phyloP scores from a whole-genome alignment of 352 stramenopile genomes.

The Globisporangium ultimum region DNA sequence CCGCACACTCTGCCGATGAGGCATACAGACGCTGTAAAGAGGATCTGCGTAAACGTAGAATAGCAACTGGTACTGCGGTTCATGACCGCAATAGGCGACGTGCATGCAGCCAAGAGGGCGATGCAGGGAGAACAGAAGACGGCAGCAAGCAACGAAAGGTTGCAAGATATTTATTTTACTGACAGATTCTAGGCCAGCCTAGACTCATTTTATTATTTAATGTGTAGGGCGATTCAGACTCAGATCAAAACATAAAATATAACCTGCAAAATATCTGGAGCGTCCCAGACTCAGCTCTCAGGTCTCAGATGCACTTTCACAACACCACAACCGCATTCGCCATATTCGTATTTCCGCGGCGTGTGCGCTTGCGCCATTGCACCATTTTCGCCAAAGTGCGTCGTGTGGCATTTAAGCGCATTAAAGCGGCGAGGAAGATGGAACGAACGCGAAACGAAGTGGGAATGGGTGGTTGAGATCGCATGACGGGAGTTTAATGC shows the following conservation, averaged over 20 bases:
- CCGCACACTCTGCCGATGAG: no score
- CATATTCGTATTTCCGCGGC: constrained; percentile 6
- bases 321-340: not conserved
- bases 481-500: not conserved
- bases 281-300: no score
- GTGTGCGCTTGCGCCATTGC: not conserved
- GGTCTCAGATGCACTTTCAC: not conserved
- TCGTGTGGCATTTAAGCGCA: not conserved
- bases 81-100: no score
- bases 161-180: no score
- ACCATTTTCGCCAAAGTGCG: constrained; percentile 1
- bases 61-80: no score
- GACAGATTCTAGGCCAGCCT: not conserved
- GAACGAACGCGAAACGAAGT: not conserved
- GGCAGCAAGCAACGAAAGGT: no score
- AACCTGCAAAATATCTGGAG: no score
- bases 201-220: not conserved
- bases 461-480: constrained; percentile 1
- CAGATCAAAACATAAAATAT: not conserved
- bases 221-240: constrained; percentile 4
- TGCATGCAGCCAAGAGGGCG: no score
- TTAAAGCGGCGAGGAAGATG: constrained; percentile 2
- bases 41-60: no score
- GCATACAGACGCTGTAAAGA: no score
- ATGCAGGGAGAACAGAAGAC: no score